Evolutionary conservation across 805 yeast species (phyloP), one percentile per base, ranked within the genome.

Genomic region (Cyberlindnera subsufficiens): DNA sequence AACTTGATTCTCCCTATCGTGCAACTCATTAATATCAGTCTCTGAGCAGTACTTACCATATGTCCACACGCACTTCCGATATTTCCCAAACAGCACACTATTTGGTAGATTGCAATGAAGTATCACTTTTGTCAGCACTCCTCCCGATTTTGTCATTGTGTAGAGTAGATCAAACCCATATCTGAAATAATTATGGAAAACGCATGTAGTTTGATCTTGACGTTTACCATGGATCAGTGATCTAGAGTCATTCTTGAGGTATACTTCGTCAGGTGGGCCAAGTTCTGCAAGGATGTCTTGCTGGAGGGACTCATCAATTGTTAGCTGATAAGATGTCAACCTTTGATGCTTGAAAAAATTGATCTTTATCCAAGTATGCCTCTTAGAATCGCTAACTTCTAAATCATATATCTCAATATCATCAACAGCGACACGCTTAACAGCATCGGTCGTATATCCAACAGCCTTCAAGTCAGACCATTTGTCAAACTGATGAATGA

Each of bases 221-320:
- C 20, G 41, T 64, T 13, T 20, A 8, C 19, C 22, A 55, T 67
- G 77, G 30, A 68, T 74, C 45, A 59, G 55, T 14, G 68, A 56
- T 46, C 77, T 58, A 3, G 58, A 53, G 46, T 72, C 77, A 39
- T 66, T 65, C 47, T 72, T 73, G 45, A 65, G 60, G 46, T 77
- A 68, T 4, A 64, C 65, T 37, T 74, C 80, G 37, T 75, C 76
- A 0, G 86, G 84, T 2, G 81, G 78, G 0, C 85, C 85, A 17
- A 79, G 56, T 0, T 61, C 52, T 16, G 63, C 58, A 7, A 78
- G 49, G 0, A 77, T 59, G 18, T 71, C 74, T 47, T 74, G 79
- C 60, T 77, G 77, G 1, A 74, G 60, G 2, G 79, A 70, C 29
- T 53, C 35, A 0, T 78, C 77, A 3, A 78, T 56, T 5, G 45